Conservation (phyloP, 768 basidiomycete species). For the Leucocoprinus sp. region DNA sequence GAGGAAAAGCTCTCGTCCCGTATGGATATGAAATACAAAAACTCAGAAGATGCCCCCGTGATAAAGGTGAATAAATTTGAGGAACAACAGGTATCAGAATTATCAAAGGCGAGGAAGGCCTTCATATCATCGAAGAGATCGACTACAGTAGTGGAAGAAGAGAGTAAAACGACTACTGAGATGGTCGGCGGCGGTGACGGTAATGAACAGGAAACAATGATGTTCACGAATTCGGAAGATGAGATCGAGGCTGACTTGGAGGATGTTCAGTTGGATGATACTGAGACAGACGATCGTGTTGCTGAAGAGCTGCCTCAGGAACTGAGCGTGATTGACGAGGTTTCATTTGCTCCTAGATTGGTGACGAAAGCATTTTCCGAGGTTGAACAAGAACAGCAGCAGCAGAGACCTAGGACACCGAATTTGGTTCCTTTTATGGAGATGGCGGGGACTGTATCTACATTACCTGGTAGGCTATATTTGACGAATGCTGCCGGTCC, state of each 20-base stretch:
- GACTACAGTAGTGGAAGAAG: no score
- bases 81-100: no score
- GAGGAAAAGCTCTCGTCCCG: no score
- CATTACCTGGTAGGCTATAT: not conserved
- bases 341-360: conserved; percentile 1
- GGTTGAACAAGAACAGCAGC: not conserved
- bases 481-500: not conserved
- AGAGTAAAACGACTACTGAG: no score
- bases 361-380: not conserved
- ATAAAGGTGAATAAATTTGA: no score
- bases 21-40: no score
- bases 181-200: not conserved
- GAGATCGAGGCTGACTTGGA: not conserved
- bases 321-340: conserved; percentile 1
- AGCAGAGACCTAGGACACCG: not conserved
- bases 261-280: not conserved
- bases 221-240: not conserved
- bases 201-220: not conserved
- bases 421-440: conserved; percentile 1
- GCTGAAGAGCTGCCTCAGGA: not conserved
- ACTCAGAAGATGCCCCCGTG: no score
- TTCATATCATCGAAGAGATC: no score
- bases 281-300: not conserved
- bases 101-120: no score
- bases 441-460: not conserved